These are phyloP conservation scores for Hordeum marinum DNA, from an alignment of 176 grass and related monocot species.

Conservation along the genomic window DNA sequence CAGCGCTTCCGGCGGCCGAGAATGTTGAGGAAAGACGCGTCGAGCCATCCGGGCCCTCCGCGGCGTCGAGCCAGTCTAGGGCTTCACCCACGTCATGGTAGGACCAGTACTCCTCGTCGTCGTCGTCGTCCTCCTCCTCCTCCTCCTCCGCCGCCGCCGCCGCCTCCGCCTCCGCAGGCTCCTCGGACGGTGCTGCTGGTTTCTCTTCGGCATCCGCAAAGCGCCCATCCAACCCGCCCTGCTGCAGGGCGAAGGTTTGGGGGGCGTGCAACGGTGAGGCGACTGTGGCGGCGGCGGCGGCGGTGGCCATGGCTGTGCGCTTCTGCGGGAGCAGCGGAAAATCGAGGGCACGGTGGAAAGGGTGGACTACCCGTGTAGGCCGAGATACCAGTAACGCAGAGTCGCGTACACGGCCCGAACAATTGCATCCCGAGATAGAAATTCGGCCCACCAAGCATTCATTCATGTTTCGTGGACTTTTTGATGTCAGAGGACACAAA, in stretches of 20 bases:
- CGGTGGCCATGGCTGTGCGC: background rate
- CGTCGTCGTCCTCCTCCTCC: background rate
- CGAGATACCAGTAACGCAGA: too few species aligned
- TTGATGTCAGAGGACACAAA: too few species aligned
- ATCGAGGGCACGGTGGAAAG: too few species aligned
- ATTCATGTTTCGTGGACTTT: too few species aligned
- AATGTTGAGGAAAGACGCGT: conserved; percentile 27
- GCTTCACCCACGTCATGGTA: conserved; percentile 74
- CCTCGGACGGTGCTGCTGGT: background rate
- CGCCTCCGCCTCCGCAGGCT: conserved; percentile 10
- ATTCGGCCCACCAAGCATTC: too few species aligned
- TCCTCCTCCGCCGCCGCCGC: conserved; percentile 2
- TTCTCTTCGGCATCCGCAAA: conserved; percentile 28
- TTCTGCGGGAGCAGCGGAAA: background rate
- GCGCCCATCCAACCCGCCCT: background rate
- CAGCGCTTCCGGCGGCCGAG: conserved; percentile 29
- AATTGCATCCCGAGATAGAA: too few species aligned
- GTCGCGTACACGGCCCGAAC: too few species aligned
- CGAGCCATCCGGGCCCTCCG: conserved; percentile 38
- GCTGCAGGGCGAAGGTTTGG: background rate
- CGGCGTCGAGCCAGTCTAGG: conserved; percentile 68
- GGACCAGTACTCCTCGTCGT: conserved; percentile 24
- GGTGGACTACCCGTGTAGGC: too few species aligned
- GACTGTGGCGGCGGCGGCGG: conserved; percentile 9
- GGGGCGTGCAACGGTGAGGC: background rate